phyloP scores from a whole-genome alignment of 2,329 filamentous ascomycete species.

The Fusarium incarnatum region DNA sequence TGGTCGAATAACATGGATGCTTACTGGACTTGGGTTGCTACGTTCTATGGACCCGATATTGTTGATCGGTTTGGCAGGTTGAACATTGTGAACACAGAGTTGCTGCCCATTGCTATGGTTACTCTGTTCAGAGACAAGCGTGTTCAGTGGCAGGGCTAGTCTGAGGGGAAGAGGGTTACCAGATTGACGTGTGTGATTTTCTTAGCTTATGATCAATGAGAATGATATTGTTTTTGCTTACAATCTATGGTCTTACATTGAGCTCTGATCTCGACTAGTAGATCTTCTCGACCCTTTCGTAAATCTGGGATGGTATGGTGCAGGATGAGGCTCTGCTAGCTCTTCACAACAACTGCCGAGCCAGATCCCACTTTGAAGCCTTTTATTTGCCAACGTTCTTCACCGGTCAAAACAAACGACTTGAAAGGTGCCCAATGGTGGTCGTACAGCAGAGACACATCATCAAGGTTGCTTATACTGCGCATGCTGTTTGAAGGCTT shows the following conservation, averaged over 20 bases:
- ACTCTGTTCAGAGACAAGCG: conserved; percentile 57
- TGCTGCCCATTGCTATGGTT: conserved; percentile 62
- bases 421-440: neutral
- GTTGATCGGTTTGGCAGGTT: conserved; percentile 58
- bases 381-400: neutral
- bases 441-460: too few relatives aligned
- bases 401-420: neutral
- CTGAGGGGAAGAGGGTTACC: fast-evolving
- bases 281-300: neutral
- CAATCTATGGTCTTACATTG: too few relatives aligned
- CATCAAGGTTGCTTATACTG: too few relatives aligned
- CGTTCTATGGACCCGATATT: conserved; percentile 59
- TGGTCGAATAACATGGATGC: conserved; percentile 51
- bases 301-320: neutral
- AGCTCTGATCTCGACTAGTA: neutral
- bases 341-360: neutral
- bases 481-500: too few relatives aligned
- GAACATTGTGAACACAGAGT: conserved; percentile 57
- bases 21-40: conserved; percentile 62
- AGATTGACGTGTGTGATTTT: neutral
- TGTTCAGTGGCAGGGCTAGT: conserved; percentile 55
- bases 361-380: neutral
- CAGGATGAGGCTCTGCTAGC: neutral
- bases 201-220: neutral
- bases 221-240: neutral